phyloP scores from a whole-genome alignment of 805 yeast species.

The Nakazawaea holstii region DNA sequence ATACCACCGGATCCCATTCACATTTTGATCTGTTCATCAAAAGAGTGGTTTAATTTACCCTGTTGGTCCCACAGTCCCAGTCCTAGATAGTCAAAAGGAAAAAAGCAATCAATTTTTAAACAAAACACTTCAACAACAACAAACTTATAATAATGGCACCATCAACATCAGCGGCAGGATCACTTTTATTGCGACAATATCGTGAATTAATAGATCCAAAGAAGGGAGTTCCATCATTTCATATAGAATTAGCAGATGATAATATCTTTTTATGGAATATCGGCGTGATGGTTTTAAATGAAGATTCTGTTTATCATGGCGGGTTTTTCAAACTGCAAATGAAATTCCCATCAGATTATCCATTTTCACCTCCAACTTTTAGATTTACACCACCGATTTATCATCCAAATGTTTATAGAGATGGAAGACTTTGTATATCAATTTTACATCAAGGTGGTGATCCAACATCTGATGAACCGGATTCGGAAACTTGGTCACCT shows the following conservation, averaged over 20 bases:
- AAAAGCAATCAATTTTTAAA: too few species aligned
- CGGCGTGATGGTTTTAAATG: constrained; percentile 87
- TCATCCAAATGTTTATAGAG: constrained; percentile 93
- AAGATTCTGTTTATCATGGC: constrained; percentile 88
- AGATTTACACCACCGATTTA: constrained; percentile 89
- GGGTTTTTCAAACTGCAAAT: constrained; percentile 93
- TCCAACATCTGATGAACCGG: constrained; percentile 85
- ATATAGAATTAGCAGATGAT: constrained; percentile 41
- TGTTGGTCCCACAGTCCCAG: too few species aligned
- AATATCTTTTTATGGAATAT: constrained; percentile 69
- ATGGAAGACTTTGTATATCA: constrained; percentile 89
- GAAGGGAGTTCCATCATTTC: constrained; percentile 43
- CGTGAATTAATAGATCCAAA: constrained; percentile 91
- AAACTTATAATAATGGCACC: constrained; percentile 4
- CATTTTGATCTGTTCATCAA: too few species aligned
- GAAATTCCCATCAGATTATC: constrained; percentile 89
- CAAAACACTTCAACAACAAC: background rate
- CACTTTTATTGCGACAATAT: constrained; percentile 86
- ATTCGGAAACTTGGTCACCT: constrained; percentile 91
- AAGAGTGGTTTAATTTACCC: too few species aligned
- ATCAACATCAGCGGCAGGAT: constrained; percentile 45
- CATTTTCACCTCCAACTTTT: constrained; percentile 89
- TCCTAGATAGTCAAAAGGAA: too few species aligned
- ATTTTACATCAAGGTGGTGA: constrained; percentile 91
- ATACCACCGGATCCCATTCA: too few species aligned